Evolutionary conservation across 2,329 filamentous ascomycete species (phyloP), one percentile per base, ranked within the genome.

Genomic region (Fusarium citri): DNA sequence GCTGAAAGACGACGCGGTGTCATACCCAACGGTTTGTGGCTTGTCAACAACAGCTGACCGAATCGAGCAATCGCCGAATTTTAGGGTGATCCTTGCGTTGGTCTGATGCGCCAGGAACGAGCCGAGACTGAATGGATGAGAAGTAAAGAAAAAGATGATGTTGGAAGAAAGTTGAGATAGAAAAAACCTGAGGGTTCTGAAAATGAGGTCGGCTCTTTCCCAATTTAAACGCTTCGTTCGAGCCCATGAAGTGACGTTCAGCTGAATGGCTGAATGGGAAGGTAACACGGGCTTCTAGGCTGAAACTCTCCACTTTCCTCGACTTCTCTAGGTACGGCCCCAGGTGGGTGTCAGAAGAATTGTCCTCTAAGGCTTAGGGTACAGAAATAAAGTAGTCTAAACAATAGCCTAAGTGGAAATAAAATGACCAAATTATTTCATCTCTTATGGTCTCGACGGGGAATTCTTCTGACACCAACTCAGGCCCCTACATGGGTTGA

Each of bases 61-160:
- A 62, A 74, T 58, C 20, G 37, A 75, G 72, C 64, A 74, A 75
- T 74, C 72, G 71, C 72, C 72, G 72, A 67, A 45, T 58, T 45
- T 59, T 43, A 62, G 28, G 59, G 48, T 48, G 54, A 64, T 68
- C 68, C 61, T 61, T 59, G 55, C 47, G 37, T 49, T 55, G 40
- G 45, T 59, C 59, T 64, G 72, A 65, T 59, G 55, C 42, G 37
- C 22, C 18, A 53, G 22, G 37, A 51, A 46, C 15, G 34, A 42
- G 37, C 14, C 16, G 61, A 66, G 14, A 68, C 64, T 42, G 58
- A 47, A 16, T 40, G 20, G 48, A 30, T 49, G 28, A 15, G 25
- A 30, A 55, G 23, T 31, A 2, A 41, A 20, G 31, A 51, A 14
- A 30, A 25, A 18, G 34, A 45, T 31, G 18, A 55, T 18, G 20